These are phyloP conservation scores for Jacaranda mimosifolia DNA, from an alignment of 257 asterid genomes.

Conservation along the genomic window DNA sequence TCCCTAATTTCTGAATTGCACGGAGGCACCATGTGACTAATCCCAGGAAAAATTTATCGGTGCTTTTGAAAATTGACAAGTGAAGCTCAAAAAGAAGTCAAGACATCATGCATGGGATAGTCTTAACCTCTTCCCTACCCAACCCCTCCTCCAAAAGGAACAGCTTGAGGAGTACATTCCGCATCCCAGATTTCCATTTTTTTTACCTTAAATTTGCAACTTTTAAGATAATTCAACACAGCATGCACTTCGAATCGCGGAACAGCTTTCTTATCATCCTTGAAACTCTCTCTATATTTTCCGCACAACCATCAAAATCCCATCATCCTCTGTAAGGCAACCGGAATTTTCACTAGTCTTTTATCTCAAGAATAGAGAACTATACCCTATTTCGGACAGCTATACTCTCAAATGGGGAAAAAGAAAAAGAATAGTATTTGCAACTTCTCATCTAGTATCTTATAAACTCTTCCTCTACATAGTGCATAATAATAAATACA, in stretches of 20 bases:
- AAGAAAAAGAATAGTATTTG: neutral
- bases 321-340: neutral
- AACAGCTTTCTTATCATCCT: constrained; percentile 12
- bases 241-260: neutral
- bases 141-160: neutral
- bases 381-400: neutral
- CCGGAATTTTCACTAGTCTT: neutral
- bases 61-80: neutral
- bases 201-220: too few species aligned
- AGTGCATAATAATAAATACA: neutral
- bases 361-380: neutral
- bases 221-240: too few species aligned
- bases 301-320: constrained; percentile 3
- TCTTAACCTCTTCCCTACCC: neutral
- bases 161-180: neutral
- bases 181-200: too few species aligned
- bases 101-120: neutral
- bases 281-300: neutral
- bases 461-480: neutral
- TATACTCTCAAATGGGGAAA: neutral
- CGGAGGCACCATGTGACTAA: neutral
- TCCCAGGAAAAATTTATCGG: neutral
- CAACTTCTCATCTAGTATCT: neutral
- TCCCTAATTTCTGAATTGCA: constrained; percentile 1
- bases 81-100: neutral